Conservation (phyloP, 306 rosid genomes). For the Echinosophora koreensis region DNA sequence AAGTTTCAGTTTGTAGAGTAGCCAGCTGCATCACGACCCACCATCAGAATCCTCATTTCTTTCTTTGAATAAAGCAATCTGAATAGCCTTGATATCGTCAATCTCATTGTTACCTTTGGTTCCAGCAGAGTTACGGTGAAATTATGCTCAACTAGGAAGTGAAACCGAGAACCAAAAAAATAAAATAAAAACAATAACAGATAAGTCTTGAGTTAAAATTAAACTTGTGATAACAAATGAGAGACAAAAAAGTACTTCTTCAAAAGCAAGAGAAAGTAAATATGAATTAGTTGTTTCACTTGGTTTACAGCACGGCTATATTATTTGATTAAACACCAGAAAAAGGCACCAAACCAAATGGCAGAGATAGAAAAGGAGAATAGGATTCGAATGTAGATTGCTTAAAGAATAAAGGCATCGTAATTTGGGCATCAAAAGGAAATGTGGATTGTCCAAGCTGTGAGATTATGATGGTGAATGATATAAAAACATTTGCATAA, state of each 20-base stretch:
- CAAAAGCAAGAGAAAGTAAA: constrained; percentile 28
- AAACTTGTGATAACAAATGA: constrained; percentile 27
- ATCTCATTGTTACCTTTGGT: constrained; percentile 62
- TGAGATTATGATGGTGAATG: constrained; percentile 8
- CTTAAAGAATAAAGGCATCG: constrained; percentile 53
- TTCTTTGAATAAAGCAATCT: constrained; percentile 75
- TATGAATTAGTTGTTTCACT: background rate
- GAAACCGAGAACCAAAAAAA: background rate
- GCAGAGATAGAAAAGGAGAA: constrained; percentile 50
- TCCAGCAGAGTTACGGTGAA: background rate
- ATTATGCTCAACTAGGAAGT: constrained; percentile 3
- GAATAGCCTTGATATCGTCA: constrained; percentile 72
- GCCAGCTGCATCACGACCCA: constrained; percentile 88
- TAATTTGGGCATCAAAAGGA: constrained; percentile 29
- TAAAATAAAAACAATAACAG: background rate
- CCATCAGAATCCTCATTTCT: constrained; percentile 95
- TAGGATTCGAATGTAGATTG: constrained; percentile 57
- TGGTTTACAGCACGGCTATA: background rate
- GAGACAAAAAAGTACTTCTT: constrained; percentile 39
- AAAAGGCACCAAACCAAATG: constrained; percentile 23
- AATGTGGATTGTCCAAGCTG: background rate
- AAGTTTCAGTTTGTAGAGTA: constrained; percentile 78
- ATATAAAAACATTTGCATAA: constrained; percentile 26
- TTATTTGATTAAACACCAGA: constrained; percentile 27
- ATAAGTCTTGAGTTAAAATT: constrained; percentile 33